These are phyloP conservation scores for Naganishia sp. DNA, from an alignment of 1,284 basidiomycete genomes.

Conservation along the genomic window DNA sequence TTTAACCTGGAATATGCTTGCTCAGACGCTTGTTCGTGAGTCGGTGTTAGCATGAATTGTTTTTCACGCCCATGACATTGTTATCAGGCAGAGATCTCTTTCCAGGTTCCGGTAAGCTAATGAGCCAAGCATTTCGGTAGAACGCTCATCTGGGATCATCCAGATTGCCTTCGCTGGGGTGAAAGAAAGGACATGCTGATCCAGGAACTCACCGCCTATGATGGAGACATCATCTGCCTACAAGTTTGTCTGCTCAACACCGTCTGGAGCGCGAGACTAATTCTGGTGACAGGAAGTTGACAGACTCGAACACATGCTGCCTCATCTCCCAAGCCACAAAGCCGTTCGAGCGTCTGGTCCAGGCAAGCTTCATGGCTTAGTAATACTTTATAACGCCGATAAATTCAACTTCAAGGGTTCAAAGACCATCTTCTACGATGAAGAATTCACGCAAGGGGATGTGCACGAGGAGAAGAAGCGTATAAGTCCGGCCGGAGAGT, in stretches of 20 bases:
- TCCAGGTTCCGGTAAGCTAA: constrained; percentile 58
- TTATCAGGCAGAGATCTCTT: constrained; percentile 76
- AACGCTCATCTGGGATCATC: constrained; percentile 51
- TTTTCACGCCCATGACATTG: not conserved
- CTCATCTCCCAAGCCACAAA: constrained; percentile 57
- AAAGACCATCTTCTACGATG: constrained; percentile 65
- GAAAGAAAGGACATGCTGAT: constrained; percentile 74
- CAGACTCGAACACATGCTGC: constrained; percentile 68
- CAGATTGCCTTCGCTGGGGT: constrained; percentile 69
- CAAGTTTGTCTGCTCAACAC: constrained; percentile 61
- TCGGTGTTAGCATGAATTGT: not conserved
- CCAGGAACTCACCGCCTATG: constrained; percentile 66
- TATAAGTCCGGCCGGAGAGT: constrained; percentile 36
- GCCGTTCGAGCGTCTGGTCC: constrained; percentile 66
- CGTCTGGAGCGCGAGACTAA: not conserved
- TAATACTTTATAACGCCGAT: constrained; percentile 67
- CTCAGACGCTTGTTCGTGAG: constrained; percentile 55
- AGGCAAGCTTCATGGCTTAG: constrained; percentile 76
- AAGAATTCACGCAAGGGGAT: constrained; percentile 52
- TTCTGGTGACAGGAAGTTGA: constrained; percentile 49
- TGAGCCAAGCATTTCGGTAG: too few species aligned
- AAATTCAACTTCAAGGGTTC: constrained; percentile 59
- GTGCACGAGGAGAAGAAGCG: constrained; percentile 50
- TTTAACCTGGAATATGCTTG: constrained; percentile 65
- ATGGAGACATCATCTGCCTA: constrained; percentile 75